Conservation (phyloP, 1,284 basidiomycete genomes). For the Coniophora puteana region DNA sequence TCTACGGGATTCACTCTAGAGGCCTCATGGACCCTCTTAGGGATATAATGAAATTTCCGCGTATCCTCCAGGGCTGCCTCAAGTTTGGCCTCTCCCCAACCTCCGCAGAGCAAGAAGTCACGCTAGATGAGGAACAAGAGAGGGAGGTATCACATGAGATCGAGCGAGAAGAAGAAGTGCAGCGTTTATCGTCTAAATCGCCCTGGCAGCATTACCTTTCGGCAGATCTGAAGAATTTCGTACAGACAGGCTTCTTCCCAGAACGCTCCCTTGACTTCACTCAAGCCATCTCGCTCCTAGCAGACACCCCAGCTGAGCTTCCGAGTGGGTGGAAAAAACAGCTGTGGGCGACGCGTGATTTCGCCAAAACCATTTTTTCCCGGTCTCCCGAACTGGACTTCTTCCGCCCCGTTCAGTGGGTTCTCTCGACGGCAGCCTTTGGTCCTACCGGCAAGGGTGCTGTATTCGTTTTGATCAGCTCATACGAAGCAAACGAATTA, state of each 20-base stretch:
- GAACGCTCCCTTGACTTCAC: slow-evolving; percentile 4
- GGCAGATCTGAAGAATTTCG: slow-evolving; percentile 18
- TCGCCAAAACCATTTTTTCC: slow-evolving; percentile 29
- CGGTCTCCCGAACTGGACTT: slow-evolving; percentile 12
- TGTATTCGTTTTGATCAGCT: slow-evolving; percentile 22
- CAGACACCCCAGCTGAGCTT: slow-evolving; percentile 9
- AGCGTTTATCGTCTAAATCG: slow-evolving; percentile 16
- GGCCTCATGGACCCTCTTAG: too few relatives aligned
- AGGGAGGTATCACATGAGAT: slow-evolving; percentile 28
- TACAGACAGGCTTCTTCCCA: slow-evolving; percentile 19
- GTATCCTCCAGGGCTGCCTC: slow-evolving; percentile 12
- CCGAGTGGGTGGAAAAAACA: too few relatives aligned
- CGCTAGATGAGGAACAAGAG: slow-evolving; percentile 33
- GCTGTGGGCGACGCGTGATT: slow-evolving; percentile 20
- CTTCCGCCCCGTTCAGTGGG: slow-evolving; percentile 22
- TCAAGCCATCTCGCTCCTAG: slow-evolving; percentile 13
- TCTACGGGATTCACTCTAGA: slow-evolving; percentile 16
- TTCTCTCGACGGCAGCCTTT: slow-evolving; percentile 12
- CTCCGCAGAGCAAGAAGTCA: slow-evolving; percentile 5
- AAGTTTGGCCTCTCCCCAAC: slow-evolving; percentile 13
- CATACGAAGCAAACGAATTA: slow-evolving; percentile 25
- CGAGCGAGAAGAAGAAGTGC: slow-evolving; percentile 22
- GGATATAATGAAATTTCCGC: too few relatives aligned
- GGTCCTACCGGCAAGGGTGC: too few relatives aligned
- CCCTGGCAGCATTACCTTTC: slow-evolving; percentile 22